Evolutionary conservation across 768 basidiomycete species (phyloP), one percentile per base, ranked within the genome.

Genomic region (Agaricus subrufescens): DNA sequence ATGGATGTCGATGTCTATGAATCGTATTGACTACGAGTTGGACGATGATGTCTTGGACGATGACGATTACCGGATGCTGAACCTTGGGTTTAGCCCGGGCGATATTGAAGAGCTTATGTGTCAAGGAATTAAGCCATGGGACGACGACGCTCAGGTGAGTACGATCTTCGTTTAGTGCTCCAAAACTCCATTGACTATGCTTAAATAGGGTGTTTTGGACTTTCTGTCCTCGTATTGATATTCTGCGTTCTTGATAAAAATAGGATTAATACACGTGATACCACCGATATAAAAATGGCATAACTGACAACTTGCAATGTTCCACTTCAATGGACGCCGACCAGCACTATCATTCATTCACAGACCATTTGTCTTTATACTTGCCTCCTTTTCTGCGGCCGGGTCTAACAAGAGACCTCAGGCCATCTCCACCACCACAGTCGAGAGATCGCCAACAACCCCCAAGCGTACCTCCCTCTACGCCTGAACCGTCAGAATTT

Each of bases 101-200:
- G 54, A 55, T 7, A 11, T 55, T 9, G 54, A 47, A 2, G 53
- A 55, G 39, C 27, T 55, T 2, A 14, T 55, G 11, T 42, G 46
- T 19, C 54, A 55, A 38, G 54, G 54, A 7, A 38, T 55, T 1
- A 55, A 55, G 39, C 54, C 46, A n/a, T 55, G 46, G 46, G 54
- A 48, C 39, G 54, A 55, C 25, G 54, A 48, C 49, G 54, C 54
- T 15, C 42, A 46, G 46, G 46, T 55, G 40, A 39, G 46, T 46
- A 12, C 25, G 0, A 6, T n/a, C 1, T 49, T 29, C 14, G n/a
- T 27, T 15, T 6, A 10, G 26, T 42, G 19, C 8, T n/a, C 34
- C 4, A 11, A 34, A 3, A 34, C 2, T 2, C 3, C 11, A 7
- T 34, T 34, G 11, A 8, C 11, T 11, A 34, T 34, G 34, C 11